Percentiles rank a stretch among this genome's conserved stretches.
Evolutionary conservation across 768 basidiomycete genomes (phyloP).

Genomic region (Tulasnella calospora): DNA sequence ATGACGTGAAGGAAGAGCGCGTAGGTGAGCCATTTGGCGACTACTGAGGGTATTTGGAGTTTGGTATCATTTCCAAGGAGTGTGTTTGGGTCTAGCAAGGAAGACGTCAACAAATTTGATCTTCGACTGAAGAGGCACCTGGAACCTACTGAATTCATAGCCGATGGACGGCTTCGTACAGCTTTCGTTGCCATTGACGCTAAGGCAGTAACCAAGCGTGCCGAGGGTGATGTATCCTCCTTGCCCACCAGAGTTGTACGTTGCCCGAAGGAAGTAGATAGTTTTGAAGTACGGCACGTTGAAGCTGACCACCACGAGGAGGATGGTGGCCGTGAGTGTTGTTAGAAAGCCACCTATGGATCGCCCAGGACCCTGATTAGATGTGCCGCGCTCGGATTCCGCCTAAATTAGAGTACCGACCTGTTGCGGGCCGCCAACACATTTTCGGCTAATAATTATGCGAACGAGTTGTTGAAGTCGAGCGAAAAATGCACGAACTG

Average conservation of each 20-base stretch:
- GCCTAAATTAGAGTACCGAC: not conserved
- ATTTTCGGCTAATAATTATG: not conserved
- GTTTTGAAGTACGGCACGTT: slow-evolving; percentile 86
- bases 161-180: slow-evolving; percentile 82
- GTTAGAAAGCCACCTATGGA: slow-evolving; percentile 88
- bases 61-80: slow-evolving; percentile 62
- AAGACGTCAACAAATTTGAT: not conserved
- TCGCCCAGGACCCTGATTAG: slow-evolving; percentile 46
- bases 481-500: not conserved
- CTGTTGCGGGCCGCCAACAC: slow-evolving; percentile 1
- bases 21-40: slow-evolving; percentile 94
- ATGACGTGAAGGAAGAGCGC: slow-evolving; percentile 87
- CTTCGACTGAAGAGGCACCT: slow-evolving; percentile 3
- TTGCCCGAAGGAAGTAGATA: slow-evolving; percentile 70
- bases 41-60: slow-evolving; percentile 72
- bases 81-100: slow-evolving; percentile 63
- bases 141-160: slow-evolving; percentile 72
- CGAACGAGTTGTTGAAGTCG: not conserved
- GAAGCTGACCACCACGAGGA: slow-evolving; percentile 84
- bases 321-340: slow-evolving; percentile 68
- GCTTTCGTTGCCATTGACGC: slow-evolving; percentile 49
- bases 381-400: not conserved
- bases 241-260: slow-evolving; percentile 44
- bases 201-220: slow-evolving; percentile 81
- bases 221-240: slow-evolving; percentile 75